Evolutionary conservation across 78 protist genomes (phyloP), one percentile per base, ranked within the genome.

Genomic region (Dictyostelium firmibasis): DNA sequence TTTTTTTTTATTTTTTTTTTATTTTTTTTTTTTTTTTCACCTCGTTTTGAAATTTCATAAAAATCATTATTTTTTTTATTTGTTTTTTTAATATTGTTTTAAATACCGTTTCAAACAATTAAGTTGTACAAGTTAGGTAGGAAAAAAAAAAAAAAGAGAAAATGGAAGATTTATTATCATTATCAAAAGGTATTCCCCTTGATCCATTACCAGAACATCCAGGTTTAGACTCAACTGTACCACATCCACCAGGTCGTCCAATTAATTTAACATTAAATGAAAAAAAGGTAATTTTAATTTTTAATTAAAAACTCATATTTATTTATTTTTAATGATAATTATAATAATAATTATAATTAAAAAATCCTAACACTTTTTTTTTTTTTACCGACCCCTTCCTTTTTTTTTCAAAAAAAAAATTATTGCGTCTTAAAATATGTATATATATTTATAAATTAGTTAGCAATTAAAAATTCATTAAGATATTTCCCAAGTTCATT

Each of bases 231-330:
- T 33, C 69, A 47, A 23, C 87, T n/a, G 84, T 93, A 27, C 96
- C 96, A 38, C 96, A 93, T 60, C 92, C 96, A 53, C 96, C 96
- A 20, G 92, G 92, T 81, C 43, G 96, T 31, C 96, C 96, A 35
- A 27, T 75, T 20, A 78, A 20, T 27, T 64, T 93, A 35, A 38
- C 85, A n/a, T 23, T 9, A 25, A 7, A 43, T 0, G 94, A 89
- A 44, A 89, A 81, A 69, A 84, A 84, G 43, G 89, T 84, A 83
- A 76, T 20, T 70, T 31, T 25, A 62, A 8, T 25, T 3, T 64
- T 25, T 64, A n/a, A n/a, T n/a, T n/a, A n/a, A n/a, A n/a, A n/a
- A n/a, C n/a, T n/a, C n/a, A n/a, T n/a, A n/a, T n/a, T 60, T 60
- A 0, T 60, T 60, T 57, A 1, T 57, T 0, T 57, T 2, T 57